Percentiles rank a stretch among this genome's conserved stretches.
These are phyloP conservation scores for Hygrophila difformis DNA, from an alignment of 257 asterid species.

Conservation along the genomic window DNA sequence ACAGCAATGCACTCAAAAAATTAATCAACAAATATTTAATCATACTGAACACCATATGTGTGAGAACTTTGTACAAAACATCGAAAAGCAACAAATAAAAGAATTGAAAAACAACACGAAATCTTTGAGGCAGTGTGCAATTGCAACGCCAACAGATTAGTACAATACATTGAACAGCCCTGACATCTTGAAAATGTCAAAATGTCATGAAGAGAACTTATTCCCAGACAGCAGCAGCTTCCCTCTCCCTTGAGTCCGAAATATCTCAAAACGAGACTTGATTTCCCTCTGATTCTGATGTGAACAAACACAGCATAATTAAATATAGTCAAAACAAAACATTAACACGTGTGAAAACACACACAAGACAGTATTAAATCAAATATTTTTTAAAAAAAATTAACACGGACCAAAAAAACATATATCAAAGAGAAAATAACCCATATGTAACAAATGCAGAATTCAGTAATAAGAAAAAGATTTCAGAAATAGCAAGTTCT, in stretches of 20 bases:
- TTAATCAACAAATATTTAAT: background rate
- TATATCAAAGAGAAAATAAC: no score
- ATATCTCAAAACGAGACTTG: slow-evolving; percentile 25
- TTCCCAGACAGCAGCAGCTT: slow-evolving; percentile 39
- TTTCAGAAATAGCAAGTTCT: no score
- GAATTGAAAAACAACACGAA: slow-evolving; percentile 13
- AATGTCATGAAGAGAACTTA: slow-evolving; percentile 49
- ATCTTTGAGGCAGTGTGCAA: slow-evolving; percentile 12
- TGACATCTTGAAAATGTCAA: slow-evolving; percentile 79
- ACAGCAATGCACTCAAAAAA: background rate
- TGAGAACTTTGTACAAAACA: background rate
- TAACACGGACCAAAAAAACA: no score
- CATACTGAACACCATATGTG: background rate
- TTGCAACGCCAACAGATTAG: slow-evolving; percentile 20
- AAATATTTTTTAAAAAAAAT: no score
- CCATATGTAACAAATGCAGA: no score
- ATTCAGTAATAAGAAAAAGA: no score
- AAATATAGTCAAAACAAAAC: slow-evolving; percentile 16
- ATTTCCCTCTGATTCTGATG: slow-evolving; percentile 25
- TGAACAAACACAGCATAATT: no score
- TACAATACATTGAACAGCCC: slow-evolving; percentile 76
- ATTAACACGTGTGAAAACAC: background rate
- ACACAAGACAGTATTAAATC: background rate
- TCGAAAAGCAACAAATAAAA: slow-evolving; percentile 1
- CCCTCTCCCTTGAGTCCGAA: slow-evolving; percentile 28